These are phyloP conservation scores for Graphilbum fragrans DNA, from an alignment of 2,329 filamentous ascomycete genomes.

Conservation along the genomic window DNA sequence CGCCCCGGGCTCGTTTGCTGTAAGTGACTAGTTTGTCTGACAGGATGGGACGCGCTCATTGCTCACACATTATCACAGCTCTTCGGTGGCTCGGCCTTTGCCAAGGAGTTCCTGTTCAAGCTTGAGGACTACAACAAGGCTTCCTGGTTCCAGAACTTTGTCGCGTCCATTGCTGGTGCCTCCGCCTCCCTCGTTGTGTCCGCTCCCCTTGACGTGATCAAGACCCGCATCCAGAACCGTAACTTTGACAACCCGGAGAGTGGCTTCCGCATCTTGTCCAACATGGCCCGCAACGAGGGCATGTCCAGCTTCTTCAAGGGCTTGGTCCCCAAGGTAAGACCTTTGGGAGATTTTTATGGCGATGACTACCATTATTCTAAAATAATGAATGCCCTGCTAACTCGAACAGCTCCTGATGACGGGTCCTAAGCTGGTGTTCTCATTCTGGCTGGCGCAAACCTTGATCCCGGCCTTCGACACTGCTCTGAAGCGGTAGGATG, in stretches of 20 bases:
- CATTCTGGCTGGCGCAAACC: slow-evolving; percentile 98
- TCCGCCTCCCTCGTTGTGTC: slow-evolving; percentile 92
- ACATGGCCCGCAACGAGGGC: slow-evolving; percentile 90
- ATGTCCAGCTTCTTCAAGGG: slow-evolving; percentile 91
- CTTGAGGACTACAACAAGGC: slow-evolving; percentile 93
- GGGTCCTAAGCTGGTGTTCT: slow-evolving; percentile 96
- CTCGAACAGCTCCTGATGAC: slow-evolving; percentile 74
- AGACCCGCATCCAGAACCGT: slow-evolving; percentile 94
- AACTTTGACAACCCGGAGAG: slow-evolving; percentile 98
- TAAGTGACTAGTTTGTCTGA: slow-evolving; percentile 32
- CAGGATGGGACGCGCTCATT: too few relatives aligned
- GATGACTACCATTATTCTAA: too few relatives aligned
- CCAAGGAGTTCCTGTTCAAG: slow-evolving; percentile 90
- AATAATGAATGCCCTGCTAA: slow-evolving; percentile 3
- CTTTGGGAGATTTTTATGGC: too few relatives aligned
- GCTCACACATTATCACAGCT: too few relatives aligned
- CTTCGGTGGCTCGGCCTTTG: slow-evolving; percentile 92
- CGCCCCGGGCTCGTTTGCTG: slow-evolving; percentile 90
- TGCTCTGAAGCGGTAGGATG: slow-evolving; percentile 8
- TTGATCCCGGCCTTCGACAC: slow-evolving; percentile 81
- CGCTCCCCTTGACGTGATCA: slow-evolving; percentile 94
- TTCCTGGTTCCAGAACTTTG: slow-evolving; percentile 89
- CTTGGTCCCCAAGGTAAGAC: slow-evolving; percentile 68
- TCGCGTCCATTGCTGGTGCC: slow-evolving; percentile 90
- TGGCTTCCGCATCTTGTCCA: slow-evolving; percentile 80